phyloP scores from a whole-genome alignment of 2,329 filamentous ascomycete species.

The Onygenales sp. region DNA sequence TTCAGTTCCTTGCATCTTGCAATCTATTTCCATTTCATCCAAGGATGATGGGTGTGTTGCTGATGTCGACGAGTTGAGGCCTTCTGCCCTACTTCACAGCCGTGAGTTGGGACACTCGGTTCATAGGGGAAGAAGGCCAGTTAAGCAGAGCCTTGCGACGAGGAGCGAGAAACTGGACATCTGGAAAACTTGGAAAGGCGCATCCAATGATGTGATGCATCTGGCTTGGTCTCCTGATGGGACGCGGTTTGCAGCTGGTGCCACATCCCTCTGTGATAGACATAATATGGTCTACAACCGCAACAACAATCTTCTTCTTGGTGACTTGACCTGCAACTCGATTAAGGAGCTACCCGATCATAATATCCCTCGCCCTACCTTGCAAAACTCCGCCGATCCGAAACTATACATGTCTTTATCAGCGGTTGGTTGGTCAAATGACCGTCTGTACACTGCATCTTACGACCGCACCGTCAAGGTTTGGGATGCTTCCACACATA shows the following conservation, averaged over 20 bases:
- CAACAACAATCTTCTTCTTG: slow-evolving; percentile 47
- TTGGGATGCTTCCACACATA: slow-evolving; percentile 37
- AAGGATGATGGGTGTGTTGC: not conserved
- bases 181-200: slow-evolving; percentile 44
- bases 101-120: slow-evolving; percentile 21
- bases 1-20: slow-evolving; percentile 9
- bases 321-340: slow-evolving; percentile 31
- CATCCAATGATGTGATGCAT: slow-evolving; percentile 48
- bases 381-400: slow-evolving; percentile 41
- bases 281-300: slow-evolving; percentile 53
- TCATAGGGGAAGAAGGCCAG: slow-evolving; percentile 9
- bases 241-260: slow-evolving; percentile 46
- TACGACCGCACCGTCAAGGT: slow-evolving; percentile 49
- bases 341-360: slow-evolving; percentile 48
- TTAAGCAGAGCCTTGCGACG: slow-evolving; percentile 21
- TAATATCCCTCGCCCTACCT: slow-evolving; percentile 34
- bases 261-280: slow-evolving; percentile 45
- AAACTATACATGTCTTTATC: slow-evolving; percentile 49
- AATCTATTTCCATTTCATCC: slow-evolving; percentile 2
- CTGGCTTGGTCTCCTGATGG: slow-evolving; percentile 49
- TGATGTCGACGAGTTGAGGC: not conserved
- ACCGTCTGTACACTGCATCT: slow-evolving; percentile 43
- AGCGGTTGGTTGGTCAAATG: slow-evolving; percentile 43
- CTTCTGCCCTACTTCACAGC: slow-evolving; percentile 15
- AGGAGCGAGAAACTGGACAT: slow-evolving; percentile 24